Percentiles rank a stretch among this genome's conserved stretches.
These are phyloP conservation scores for Dendrothele bispora DNA, from an alignment of 768 basidiomycete species.

Conservation along the genomic window DNA sequence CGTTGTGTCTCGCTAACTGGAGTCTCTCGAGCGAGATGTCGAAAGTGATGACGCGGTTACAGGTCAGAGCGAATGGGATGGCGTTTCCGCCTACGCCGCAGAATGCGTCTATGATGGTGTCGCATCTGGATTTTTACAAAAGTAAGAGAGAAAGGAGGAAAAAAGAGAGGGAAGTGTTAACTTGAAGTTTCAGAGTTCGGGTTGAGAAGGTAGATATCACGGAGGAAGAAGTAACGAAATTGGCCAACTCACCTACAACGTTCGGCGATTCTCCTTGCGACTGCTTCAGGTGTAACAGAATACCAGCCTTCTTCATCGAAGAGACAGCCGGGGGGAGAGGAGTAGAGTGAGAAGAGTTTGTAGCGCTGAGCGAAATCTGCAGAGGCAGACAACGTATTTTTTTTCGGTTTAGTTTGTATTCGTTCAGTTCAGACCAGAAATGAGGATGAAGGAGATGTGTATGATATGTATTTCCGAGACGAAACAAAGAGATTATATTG, in stretches of 20 bases:
- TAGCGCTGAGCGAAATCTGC: constrained; percentile 86
- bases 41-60: constrained; percentile 85
- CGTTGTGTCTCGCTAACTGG: constrained; percentile 91
- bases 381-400: background rate
- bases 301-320: constrained; percentile 98
- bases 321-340: constrained; percentile 69
- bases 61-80: constrained; percentile 95
- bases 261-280: constrained; percentile 93
- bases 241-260: too few relatives aligned
- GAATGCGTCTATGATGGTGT: constrained; percentile 88
- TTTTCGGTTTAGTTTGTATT: too few relatives aligned
- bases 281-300: constrained; percentile 89
- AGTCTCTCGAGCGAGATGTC: constrained; percentile 86
- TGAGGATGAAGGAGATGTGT: too few relatives aligned
- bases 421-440: too few relatives aligned
- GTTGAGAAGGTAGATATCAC: too few relatives aligned
- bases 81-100: constrained; percentile 98
- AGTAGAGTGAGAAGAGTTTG: constrained; percentile 79
- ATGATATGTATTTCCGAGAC: too few relatives aligned
- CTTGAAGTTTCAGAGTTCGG: too few relatives aligned
- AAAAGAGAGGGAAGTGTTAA: too few relatives aligned
- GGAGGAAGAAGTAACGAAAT: too few relatives aligned
- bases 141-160: too few relatives aligned
- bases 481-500: too few relatives aligned
- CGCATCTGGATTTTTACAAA: too few relatives aligned